Base-by-base conservation (phyloP, 306 rosid genomes). In the Rubus idaeus region DNA sequence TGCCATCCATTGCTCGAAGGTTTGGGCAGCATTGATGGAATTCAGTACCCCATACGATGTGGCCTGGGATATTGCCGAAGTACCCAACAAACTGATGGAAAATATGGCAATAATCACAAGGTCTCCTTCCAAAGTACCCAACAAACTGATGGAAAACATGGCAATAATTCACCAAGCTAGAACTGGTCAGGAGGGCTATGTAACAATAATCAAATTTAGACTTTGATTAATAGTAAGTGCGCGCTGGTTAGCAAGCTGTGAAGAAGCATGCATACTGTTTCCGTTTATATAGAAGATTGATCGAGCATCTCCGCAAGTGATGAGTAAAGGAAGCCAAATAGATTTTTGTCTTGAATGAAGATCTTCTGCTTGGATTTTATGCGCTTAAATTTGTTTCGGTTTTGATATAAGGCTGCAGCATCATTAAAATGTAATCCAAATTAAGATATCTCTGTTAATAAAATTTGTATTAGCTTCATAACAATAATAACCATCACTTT, bases 1-100 rank as follows among this genome's bases (percentile, higher is more conserved):
- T 45, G 14, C n/a, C 82, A 81, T 78, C 89, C 84, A 83, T 20
- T 64, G 72, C 9, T 85, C 84, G 18, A 80, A 75, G 35, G 51
- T 80, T 5, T 77, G 62, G 0, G 39, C 23, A 5, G 73, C 18
- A 10, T 55, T 53, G 58, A 7, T 10, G 20, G 42, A 42, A 11
- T 18, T 55, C 26, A 30, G 35, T 30, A 8, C 45, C 2, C 68
- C 85, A 0, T 51, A 10, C 1, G 75, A 71, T 69, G 21, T 52
- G 30, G 41, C 84, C 10, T 73, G 70, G 1, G 82, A 76, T 12
- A 63, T 13, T 18, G 16, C 56, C 69, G 44, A 12, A 62, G 65
- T 4, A 17, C 74, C 39, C 8, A 73, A 62, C 12, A 86, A 10
- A 41, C 73, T 40, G 9, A 67, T 18, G 21, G 41, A 20, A 5